Percentiles rank a stretch among this genome's conserved stretches.
Conservation (phyloP, 805 yeast genomes). For the Yamadazyma scolyti region DNA sequence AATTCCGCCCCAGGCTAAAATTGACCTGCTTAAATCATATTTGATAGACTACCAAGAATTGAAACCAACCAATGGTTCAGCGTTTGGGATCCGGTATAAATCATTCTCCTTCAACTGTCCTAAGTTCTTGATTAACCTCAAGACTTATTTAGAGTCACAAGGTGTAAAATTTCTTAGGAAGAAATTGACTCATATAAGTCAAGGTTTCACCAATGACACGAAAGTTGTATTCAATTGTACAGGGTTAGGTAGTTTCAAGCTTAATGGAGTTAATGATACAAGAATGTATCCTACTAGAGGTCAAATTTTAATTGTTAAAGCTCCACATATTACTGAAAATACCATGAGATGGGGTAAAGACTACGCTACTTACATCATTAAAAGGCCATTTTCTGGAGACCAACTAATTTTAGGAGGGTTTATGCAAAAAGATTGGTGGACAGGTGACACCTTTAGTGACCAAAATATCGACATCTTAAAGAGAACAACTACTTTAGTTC, state of each 20-base stretch:
- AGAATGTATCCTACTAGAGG: conserved; percentile 73
- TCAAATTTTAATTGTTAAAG: conserved; percentile 69
- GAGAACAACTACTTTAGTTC: conserved; percentile 52
- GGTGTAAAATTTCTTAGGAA: conserved; percentile 53
- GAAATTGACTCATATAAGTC: conserved; percentile 50
- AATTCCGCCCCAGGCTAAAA: conserved; percentile 43
- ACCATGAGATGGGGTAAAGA: conserved; percentile 57
- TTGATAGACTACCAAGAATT: conserved; percentile 46
- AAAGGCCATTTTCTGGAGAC: conserved; percentile 63
- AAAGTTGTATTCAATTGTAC: conserved; percentile 68
- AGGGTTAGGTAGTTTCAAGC: conserved; percentile 62
- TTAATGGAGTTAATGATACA: conserved; percentile 65
- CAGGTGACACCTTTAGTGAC: conserved; percentile 51
- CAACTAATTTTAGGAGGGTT: conserved; percentile 76
- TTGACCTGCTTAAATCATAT: conserved; percentile 46
- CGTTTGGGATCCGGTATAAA: conserved; percentile 52
- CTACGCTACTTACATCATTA: conserved; percentile 63
- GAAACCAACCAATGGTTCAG: conserved; percentile 43
- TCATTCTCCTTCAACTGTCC: conserved; percentile 78
- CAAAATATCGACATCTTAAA: conserved; percentile 60
- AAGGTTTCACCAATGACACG: conserved; percentile 44
- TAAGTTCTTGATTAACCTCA: conserved; percentile 47
- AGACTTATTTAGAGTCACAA: conserved; percentile 34
- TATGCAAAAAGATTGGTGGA: conserved; percentile 60
- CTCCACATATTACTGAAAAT: conserved; percentile 64